These are phyloP conservation scores for Canavalia ensiformis DNA, from an alignment of 306 rosid species.

Conservation along the genomic window DNA sequence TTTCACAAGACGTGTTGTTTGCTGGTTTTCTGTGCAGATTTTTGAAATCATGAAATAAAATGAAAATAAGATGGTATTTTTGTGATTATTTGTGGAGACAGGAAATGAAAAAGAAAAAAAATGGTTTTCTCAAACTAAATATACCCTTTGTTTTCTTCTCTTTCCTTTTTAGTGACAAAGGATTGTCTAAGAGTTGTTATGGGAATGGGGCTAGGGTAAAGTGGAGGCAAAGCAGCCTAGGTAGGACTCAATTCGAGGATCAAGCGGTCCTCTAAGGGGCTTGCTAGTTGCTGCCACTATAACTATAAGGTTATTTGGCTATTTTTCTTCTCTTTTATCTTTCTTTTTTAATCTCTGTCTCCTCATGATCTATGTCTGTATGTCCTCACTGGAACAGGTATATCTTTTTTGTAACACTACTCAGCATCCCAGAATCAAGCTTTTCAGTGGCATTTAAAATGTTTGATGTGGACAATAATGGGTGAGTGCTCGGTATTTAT, in stretches of 20 bases:
- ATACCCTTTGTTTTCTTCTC: not conserved
- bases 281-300: conserved; percentile 37
- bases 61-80: not conserved
- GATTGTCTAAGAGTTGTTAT: conserved; percentile 11
- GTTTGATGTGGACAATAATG: conserved; percentile 79
- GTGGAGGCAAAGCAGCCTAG: conserved; percentile 39
- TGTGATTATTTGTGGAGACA: not conserved
- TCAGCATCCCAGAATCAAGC: conserved; percentile 92
- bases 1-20: not conserved
- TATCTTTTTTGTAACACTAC: conserved; percentile 85
- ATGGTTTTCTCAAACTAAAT: conserved; percentile 15
- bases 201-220: conserved; percentile 31
- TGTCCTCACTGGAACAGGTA: conserved; percentile 64
- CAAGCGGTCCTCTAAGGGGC: conserved; percentile 26
- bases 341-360: conserved; percentile 10
- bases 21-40: not conserved
- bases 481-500: conserved; percentile 62
- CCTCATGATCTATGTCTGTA: not conserved
- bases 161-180: conserved; percentile 4
- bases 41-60: not conserved
- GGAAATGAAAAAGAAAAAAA: conserved; percentile 1
- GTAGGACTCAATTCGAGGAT: conserved; percentile 27
- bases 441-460: conserved; percentile 78
- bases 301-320: conserved; percentile 27
- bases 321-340: conserved; percentile 2